A percentile compares a stretch with the other conserved stretches of the same genome.
Conservation (phyloP, 2,329 filamentous ascomycete genomes). For the Cladosporium phlei region DNA sequence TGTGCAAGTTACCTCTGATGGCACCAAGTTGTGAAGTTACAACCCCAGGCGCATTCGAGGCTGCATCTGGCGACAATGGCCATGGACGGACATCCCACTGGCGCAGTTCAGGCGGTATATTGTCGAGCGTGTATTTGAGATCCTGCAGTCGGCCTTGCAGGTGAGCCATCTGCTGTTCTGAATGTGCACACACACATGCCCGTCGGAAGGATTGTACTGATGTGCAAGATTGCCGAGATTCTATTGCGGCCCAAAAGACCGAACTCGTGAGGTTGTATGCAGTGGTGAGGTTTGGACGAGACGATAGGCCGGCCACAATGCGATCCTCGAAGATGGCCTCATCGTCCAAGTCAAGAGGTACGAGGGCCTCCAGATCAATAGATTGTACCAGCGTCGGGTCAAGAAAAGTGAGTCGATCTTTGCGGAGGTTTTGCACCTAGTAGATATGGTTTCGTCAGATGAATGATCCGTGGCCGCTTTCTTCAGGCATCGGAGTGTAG, state of each 20-base stretch:
- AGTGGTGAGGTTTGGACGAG: constrained; percentile 7
- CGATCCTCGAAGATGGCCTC: constrained; percentile 10
- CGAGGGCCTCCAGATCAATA: constrained; percentile 6
- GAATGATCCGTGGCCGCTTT: no score
- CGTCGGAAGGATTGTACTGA: not conserved
- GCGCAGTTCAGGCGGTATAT: constrained; percentile 6
- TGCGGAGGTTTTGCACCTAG: constrained; percentile 11
- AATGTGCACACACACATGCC: not conserved
- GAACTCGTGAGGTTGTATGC: constrained; percentile 1
- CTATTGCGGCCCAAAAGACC: constrained; percentile 7
- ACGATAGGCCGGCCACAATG: not conserved
- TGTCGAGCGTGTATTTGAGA: constrained; percentile 5
- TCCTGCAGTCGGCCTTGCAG: constrained; percentile 5
- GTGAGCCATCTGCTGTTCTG: not conserved
- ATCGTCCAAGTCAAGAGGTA: constrained; percentile 12
- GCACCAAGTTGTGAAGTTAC: constrained; percentile 2
- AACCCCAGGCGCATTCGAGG: not conserved
- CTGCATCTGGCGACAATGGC: not conserved
- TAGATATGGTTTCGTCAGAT: no score
- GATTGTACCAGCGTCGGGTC: constrained; percentile 6
- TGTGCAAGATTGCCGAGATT: constrained; percentile 3
- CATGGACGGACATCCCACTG: constrained; percentile 2
- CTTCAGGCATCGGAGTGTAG: no score
- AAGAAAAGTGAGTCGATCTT: constrained; percentile 7
- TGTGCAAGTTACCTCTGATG: constrained; percentile 4